phyloP scores from a whole-genome alignment of 495 filamentous ascomycete species.

The Penicillium tannophilum region DNA sequence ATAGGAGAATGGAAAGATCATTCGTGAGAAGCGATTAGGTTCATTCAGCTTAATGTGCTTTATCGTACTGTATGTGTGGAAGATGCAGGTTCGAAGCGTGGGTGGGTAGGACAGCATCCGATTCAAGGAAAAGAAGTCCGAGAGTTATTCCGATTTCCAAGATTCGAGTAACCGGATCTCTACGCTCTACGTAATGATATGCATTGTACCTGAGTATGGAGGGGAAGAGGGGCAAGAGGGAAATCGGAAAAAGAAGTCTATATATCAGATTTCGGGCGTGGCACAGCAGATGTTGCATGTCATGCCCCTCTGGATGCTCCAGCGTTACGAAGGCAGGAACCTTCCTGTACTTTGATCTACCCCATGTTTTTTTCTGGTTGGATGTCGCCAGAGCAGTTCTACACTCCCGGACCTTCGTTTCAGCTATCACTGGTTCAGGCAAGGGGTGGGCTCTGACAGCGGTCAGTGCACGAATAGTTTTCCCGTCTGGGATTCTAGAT shows the following conservation, averaged over 20 bases:
- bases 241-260: not conserved
- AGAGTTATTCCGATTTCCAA: not conserved
- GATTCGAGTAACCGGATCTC: not conserved
- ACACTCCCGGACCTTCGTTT: not conserved
- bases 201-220: constrained; percentile 7
- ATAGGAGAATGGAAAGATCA: not conserved
- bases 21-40: not conserved
- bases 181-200: not conserved
- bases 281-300: not conserved
- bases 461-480: not conserved
- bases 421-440: not conserved
- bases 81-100: no score
- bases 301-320: not conserved
- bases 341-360: not conserved
- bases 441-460: constrained; percentile 5
- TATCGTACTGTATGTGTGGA: no score
- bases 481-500: not conserved
- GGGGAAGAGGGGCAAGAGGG: not conserved
- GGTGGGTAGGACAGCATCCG: no score
- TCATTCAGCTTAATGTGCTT: not conserved
- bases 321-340: no score
- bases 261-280: not conserved
- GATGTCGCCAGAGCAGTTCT: no score
- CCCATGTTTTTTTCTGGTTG: not conserved
- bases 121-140: not conserved